Conservation (phyloP, 176 grass and related monocot species). For the Poa annua region DNA sequence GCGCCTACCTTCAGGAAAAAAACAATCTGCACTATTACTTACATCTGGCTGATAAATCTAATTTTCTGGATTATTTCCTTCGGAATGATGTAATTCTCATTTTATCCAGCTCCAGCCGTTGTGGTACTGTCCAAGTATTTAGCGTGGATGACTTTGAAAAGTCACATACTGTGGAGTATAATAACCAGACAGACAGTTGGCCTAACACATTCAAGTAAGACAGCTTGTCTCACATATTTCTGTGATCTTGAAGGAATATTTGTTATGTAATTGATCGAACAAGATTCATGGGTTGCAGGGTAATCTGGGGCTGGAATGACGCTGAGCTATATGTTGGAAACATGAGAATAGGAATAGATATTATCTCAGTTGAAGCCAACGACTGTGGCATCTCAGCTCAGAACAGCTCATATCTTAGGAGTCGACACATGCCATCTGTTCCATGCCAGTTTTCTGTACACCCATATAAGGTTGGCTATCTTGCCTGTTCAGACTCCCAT, state of each 20-base stretch:
- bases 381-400: conserved; percentile 13
- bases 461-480: conserved; percentile 49
- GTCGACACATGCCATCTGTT: conserved; percentile 49
- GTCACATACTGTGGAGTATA: conserved; percentile 24
- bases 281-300: conserved; percentile 43
- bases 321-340: conserved; percentile 53
- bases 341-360: conserved; percentile 51
- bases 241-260: neutral
- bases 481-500: conserved; percentile 41
- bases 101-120: conserved; percentile 46
- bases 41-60: neutral
- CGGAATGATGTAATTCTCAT: conserved; percentile 11
- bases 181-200: conserved; percentile 51
- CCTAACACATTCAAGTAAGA: conserved; percentile 57
- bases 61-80: conserved; percentile 8
- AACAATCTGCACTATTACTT: neutral
- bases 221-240: neutral
- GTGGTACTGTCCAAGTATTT: conserved; percentile 54
- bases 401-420: conserved; percentile 26
- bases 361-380: conserved; percentile 47
- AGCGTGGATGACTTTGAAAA: conserved; percentile 43
- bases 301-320: conserved; percentile 74
- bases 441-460: conserved; percentile 48
- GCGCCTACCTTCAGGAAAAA: neutral
- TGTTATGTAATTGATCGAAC: neutral